Evolutionary conservation across 2,329 filamentous ascomycete genomes (phyloP), one percentile per base, ranked within the genome.

Genomic region (Myriosclerotinia duriaeana): DNA sequence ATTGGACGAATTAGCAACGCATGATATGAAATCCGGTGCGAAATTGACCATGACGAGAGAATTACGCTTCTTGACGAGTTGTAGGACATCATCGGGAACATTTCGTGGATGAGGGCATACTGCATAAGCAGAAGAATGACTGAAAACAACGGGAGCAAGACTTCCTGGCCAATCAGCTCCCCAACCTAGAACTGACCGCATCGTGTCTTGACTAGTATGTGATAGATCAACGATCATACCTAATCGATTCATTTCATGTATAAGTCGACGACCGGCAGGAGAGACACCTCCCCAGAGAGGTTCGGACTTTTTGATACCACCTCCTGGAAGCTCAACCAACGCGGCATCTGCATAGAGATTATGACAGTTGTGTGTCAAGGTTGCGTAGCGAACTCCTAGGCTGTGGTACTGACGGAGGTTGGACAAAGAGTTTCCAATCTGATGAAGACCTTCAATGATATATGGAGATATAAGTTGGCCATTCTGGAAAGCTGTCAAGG

Each of bases 41-140:
- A 97, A 96, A 77, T 96, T 97, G 69, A 97, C 87, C 92, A 97
- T 96, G 64, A 97, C 91, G 12, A 98, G 74, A 3, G 89, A 90
- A 69, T 89, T 85, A 2, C 84, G 86, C 73, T 85, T 77, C 77
- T 91, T 91, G 48, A 97, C 90, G 0, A 95, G 80, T 50, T 89
- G 79, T 9, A 98, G 81, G 17, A 97, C 87, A 66, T 93, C 85
- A 70, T 98, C 93, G 1, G 91, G 91, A 9, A 96, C 93, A 73
- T 98, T 98, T 44, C 94, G 86, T 12, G 93, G 92, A 78, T 97
- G 93, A 9, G 91, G 91, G 75, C 93, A 97, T 30, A 97, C 75
- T 1, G 86, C 83, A 73, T 90, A 89, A 1, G 90, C 91, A 6
- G 90, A 94, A 72, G 90, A 95, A 76, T 98, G 94, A 67, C 89